A percentile compares a stretch with the other conserved stretches of the same genome.
Evolutionary conservation across 305 asterid genomes (phyloP).

Genomic region (Fraxinus velutina): DNA sequence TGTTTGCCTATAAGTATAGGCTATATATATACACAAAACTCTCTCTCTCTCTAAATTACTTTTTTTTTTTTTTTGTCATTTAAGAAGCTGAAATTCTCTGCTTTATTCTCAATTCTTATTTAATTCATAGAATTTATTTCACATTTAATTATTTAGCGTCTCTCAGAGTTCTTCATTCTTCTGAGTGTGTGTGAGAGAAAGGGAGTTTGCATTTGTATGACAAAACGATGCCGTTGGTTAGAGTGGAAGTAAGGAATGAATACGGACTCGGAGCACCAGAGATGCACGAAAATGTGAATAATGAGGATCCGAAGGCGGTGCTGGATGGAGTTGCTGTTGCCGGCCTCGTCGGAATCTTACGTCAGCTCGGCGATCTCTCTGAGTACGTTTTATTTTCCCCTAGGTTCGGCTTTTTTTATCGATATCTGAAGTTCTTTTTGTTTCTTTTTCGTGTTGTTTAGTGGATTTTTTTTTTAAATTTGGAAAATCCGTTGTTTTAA

Average conservation of each 20-base stretch:
- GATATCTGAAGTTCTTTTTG: neutral
- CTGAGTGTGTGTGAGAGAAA: conserved; percentile 1
- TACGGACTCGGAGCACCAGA: conserved; percentile 73
- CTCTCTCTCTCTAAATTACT: conserved; percentile 27
- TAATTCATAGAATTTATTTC: conserved; percentile 27
- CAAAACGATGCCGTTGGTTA: conserved; percentile 67
- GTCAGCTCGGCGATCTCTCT: conserved; percentile 93
- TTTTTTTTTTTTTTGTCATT: neutral
- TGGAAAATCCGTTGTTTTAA: neutral
- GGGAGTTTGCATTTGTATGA: neutral
- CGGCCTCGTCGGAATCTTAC: conserved; percentile 80
- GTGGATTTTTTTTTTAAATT: neutral
- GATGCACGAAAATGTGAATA: conserved; percentile 42
- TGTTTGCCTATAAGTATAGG: neutral
- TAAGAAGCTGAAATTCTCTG: neutral
- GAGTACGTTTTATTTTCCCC: conserved; percentile 38
- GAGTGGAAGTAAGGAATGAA: conserved; percentile 71
- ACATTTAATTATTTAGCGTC: neutral
- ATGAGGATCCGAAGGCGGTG: conserved; percentile 76
- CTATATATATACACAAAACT: neutral
- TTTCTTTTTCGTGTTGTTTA: neutral
- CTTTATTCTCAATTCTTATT: conserved; percentile 34
- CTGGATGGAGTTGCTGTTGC: conserved; percentile 76
- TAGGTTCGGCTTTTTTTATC: conserved; percentile 4
- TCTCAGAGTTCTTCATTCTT: conserved; percentile 10